Evolutionary conservation across 371 early-diverging fungal species (phyloP), one percentile per base, ranked within the genome.

Genomic region (Apophysomyces trapeziformis): DNA sequence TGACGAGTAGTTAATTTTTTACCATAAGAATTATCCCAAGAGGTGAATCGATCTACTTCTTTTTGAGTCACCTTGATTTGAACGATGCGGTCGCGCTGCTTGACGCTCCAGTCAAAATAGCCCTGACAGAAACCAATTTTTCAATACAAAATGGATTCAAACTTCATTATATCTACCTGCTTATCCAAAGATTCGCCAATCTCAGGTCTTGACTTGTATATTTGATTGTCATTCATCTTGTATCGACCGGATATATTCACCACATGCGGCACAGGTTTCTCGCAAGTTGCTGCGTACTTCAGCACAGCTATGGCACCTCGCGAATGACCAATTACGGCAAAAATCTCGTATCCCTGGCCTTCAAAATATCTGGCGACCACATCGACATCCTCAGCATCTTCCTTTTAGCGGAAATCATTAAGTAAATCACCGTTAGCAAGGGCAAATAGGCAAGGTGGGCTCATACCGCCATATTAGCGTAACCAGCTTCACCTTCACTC

Each of bases 221-320:
- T 45, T 8, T 54, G 39, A 36, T 41, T 47, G 57, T 67, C 73
- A 1, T 70, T 63, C 68, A 79, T 79, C 56, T 73, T 26, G 70
- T 76, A 86, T 18, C 82, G 82, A 13, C 78, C 77, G 37, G 84
- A 75, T 50, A 86, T 72, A 58, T 79, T 79, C 46, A 86, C 67
- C 26, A 75, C 57, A 54, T 83, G 77, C 0, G 70, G 65, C 37
- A 83, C 65, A 21, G 73, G 74, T 38, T 61, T 65, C 38, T 70
- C 69, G 38, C 73, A 76, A 7, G 68, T 70, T 2, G 79, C 77
- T 21, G 88, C 85, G 65, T 85, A 87, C 60, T 77, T 76, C 36
- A 87, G 70, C 18, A 61, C 68, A 16, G 85, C 80, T 38, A 82
- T 61, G 37, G 83, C 79, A 0, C 84, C 84, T 64, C 75, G 72